Percentiles rank a stretch among this genome's conserved stretches.
phyloP scores from a whole-genome alignment of 495 filamentous ascomycete genomes.

The Hypoxylon intermedium region DNA sequence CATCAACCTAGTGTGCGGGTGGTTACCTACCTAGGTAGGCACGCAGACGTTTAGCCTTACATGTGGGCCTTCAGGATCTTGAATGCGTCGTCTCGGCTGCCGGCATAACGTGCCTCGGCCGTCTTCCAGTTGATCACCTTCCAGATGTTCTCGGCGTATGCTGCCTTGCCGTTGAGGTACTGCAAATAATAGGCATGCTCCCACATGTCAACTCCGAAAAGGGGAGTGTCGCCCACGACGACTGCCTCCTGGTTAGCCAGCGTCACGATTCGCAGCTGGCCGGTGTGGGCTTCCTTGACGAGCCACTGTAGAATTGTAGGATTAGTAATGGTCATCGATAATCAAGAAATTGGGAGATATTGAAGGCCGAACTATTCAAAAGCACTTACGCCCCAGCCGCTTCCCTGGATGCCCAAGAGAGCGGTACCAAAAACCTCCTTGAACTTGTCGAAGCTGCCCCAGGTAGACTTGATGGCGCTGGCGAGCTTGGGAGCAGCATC shows the following conservation, averaged over 20 bases:
- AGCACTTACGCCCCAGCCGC: conserved; percentile 69
- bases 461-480: conserved; percentile 67
- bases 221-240: conserved; percentile 73
- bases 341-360: too few relatives aligned
- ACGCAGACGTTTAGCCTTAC: conserved; percentile 15
- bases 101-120: conserved; percentile 79
- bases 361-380: too few relatives aligned
- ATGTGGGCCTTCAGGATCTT: conserved; percentile 45
- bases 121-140: conserved; percentile 93
- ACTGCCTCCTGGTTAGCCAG: conserved; percentile 88
- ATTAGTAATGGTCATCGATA: conserved; percentile 6
- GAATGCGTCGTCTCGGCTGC: conserved; percentile 47
- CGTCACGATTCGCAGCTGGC: conserved; percentile 73
- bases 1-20: not conserved
- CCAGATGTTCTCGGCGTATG: conserved; percentile 82
- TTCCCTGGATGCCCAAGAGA: conserved; percentile 61
- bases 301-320: conserved; percentile 62
- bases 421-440: conserved; percentile 79
- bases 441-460: conserved; percentile 73
- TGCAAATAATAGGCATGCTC: conserved; percentile 78
- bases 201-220: conserved; percentile 91
- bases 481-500: conserved; percentile 65
- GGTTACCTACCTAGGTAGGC: not conserved
- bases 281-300: conserved; percentile 82
- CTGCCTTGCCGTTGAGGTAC: conserved; percentile 84